Evolutionary conservation across 805 yeast genomes (phyloP).

Genomic region (Starmera pachycereana): DNA sequence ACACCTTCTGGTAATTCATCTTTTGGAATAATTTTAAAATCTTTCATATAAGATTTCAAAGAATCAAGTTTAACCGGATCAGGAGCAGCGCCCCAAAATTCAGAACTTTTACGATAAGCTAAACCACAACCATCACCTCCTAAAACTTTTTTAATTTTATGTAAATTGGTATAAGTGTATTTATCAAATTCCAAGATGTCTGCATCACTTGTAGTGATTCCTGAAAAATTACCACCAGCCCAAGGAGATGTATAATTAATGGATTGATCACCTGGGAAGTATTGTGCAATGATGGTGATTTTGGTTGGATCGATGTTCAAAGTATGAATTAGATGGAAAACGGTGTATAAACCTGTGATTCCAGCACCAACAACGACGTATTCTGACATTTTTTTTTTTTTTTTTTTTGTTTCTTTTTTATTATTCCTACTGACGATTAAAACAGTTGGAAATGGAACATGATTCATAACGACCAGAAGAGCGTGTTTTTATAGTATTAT

Average conservation of each 20-base stretch:
- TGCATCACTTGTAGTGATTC: conserved; percentile 48
- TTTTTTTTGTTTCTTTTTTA: no score
- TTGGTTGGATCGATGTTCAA: conserved; percentile 28
- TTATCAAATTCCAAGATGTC: conserved; percentile 41
- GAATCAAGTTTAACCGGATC: conserved; percentile 36
- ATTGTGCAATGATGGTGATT: conserved; percentile 52
- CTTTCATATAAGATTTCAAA: conserved; percentile 37
- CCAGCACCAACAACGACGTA: conserved; percentile 43
- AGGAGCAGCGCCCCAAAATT: conserved; percentile 45
- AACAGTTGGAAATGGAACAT: no score
- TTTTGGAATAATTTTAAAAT: conserved; percentile 28
- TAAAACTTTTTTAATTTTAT: conserved; percentile 30
- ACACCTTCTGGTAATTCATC: conserved; percentile 40
- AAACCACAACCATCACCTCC: conserved; percentile 47
- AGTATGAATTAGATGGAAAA: conserved; percentile 34
- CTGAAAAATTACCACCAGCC: conserved; percentile 60
- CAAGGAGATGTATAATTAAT: conserved; percentile 70
- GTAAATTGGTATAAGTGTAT: conserved; percentile 42
- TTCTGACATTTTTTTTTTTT: not conserved
- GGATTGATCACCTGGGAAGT: conserved; percentile 71
- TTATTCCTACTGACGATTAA: no score
- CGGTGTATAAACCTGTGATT: conserved; percentile 59
- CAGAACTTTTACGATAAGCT: conserved; percentile 42
- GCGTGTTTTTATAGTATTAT: no score
- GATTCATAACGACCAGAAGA: no score